These are phyloP conservation scores for Eucalyptus coolabah DNA, from an alignment of 345 rosid species.

Conservation along the genomic window DNA sequence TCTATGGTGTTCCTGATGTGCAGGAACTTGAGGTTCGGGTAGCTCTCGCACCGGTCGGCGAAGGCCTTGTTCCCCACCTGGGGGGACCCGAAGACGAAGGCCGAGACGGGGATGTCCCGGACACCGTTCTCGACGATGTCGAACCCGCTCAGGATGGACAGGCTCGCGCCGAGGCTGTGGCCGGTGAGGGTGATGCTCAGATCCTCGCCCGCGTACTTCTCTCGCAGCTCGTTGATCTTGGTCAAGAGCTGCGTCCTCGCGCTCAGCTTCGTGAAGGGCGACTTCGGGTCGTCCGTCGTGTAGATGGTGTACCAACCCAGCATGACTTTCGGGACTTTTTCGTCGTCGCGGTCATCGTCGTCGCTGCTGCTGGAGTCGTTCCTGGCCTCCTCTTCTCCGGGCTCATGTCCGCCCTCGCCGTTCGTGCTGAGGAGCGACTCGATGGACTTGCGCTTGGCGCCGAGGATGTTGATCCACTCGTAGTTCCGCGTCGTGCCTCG, in stretches of 20 bases:
- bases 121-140: constrained; percentile 63
- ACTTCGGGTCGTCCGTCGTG: constrained; percentile 44
- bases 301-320: constrained; percentile 76
- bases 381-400: neutral
- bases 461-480: constrained; percentile 68
- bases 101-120: constrained; percentile 48
- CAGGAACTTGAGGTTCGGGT: constrained; percentile 42
- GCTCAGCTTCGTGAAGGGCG: constrained; percentile 49
- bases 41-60: constrained; percentile 16
- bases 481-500: constrained; percentile 81
- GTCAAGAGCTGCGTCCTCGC: constrained; percentile 39
- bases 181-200: constrained; percentile 54
- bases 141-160: constrained; percentile 52
- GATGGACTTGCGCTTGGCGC: constrained; percentile 42
- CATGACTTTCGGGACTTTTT: constrained; percentile 49
- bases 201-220: constrained; percentile 38
- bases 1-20: constrained; percentile 65
- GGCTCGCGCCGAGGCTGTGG: constrained; percentile 82
- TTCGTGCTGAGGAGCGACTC: constrained; percentile 17
- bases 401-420: neutral
- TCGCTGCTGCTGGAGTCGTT: neutral
- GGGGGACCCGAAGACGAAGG: constrained; percentile 70
- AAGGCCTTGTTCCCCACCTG: constrained; percentile 69
- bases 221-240: constrained; percentile 36
- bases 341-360: constrained; percentile 31